Evolutionary conservation across 1,284 basidiomycete species (phyloP).

Genomic region (Ceratobasidium sp.): DNA sequence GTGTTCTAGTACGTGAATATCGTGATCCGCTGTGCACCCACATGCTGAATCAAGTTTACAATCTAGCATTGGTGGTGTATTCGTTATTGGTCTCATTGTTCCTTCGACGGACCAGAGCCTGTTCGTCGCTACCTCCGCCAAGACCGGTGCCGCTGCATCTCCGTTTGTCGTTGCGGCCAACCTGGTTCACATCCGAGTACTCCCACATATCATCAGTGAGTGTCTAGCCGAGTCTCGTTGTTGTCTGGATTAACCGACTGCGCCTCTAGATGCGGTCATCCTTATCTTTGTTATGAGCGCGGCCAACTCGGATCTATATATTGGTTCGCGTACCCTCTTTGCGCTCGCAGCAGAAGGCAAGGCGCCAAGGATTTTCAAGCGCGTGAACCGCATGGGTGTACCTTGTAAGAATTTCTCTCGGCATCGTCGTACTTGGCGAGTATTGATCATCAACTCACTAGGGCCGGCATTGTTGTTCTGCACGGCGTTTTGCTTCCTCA

Average conservation of each 20-base stretch:
- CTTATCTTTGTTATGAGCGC: conserved; percentile 59
- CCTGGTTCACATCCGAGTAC: conserved; percentile 60
- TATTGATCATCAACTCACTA: conserved; percentile 55
- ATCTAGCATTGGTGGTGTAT: conserved; percentile 66
- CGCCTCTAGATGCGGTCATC: conserved; percentile 43
- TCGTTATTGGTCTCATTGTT: conserved; percentile 76
- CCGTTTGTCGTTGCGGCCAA: conserved; percentile 75
- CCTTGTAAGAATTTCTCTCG: conserved; percentile 53
- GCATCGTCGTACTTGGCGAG: not conserved
- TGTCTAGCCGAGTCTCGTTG: conserved; percentile 52
- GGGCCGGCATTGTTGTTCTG: conserved; percentile 64
- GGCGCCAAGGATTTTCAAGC: conserved; percentile 65
- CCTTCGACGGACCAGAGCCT: conserved; percentile 60
- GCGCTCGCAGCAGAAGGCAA: conserved; percentile 66
- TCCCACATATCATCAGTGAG: conserved; percentile 63
- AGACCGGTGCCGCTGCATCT: conserved; percentile 76
- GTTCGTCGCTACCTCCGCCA: conserved; percentile 71
- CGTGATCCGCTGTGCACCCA: not conserved
- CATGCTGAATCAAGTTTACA: not conserved
- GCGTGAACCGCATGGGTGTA: conserved; percentile 63
- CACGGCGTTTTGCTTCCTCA: conserved; percentile 68
- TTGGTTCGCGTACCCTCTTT: conserved; percentile 54
- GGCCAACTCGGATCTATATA: conserved; percentile 65
- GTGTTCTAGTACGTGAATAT: conserved; percentile 71
- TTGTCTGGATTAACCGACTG: conserved; percentile 49